Conservation (phyloP, 2,329 filamentous ascomycete species). For the Magnaporthiopsis rhizophila region DNA sequence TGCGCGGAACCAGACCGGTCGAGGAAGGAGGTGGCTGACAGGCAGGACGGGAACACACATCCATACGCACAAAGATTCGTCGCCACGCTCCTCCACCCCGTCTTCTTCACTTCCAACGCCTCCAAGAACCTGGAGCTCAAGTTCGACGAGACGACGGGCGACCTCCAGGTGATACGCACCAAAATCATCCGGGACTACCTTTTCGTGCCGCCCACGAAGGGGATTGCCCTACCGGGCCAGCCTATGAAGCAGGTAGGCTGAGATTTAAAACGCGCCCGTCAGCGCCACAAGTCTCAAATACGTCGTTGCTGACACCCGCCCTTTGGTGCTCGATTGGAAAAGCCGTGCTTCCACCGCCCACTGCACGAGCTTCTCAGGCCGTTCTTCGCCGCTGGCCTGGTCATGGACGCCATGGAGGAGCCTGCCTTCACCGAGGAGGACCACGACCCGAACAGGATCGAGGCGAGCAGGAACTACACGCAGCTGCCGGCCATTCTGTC, state of each 20-base stretch:
- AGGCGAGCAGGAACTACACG: conserved; percentile 29
- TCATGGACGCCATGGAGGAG: conserved; percentile 39
- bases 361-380: conserved; percentile 6
- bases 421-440: conserved; percentile 30
- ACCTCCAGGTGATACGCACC: conserved; percentile 24
- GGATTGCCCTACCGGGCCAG: conserved; percentile 27
- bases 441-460: conserved; percentile 16
- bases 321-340: background rate
- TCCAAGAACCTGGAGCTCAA: conserved; percentile 29
- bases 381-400: conserved; percentile 35
- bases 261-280: too few species aligned
- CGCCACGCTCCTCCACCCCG: conserved; percentile 38
- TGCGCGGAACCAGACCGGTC: too few species aligned
- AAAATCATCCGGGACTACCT: conserved; percentile 34
- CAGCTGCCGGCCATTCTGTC: conserved; percentile 27
- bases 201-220: conserved; percentile 28
- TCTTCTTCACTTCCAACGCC: conserved; percentile 38
- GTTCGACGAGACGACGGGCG: conserved; percentile 26
- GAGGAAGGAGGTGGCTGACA: background rate
- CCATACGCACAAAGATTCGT: conserved; percentile 26
- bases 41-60: too few species aligned
- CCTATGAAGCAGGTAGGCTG: conserved; percentile 28
- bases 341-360: conserved; percentile 11
- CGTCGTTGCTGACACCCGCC: background rate
- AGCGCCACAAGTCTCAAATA: too few species aligned